Percentiles rank a stretch among this genome's conserved stretches.
Conservation (phyloP, 116 monocot species). For the Posidonia oceanica region DNA sequence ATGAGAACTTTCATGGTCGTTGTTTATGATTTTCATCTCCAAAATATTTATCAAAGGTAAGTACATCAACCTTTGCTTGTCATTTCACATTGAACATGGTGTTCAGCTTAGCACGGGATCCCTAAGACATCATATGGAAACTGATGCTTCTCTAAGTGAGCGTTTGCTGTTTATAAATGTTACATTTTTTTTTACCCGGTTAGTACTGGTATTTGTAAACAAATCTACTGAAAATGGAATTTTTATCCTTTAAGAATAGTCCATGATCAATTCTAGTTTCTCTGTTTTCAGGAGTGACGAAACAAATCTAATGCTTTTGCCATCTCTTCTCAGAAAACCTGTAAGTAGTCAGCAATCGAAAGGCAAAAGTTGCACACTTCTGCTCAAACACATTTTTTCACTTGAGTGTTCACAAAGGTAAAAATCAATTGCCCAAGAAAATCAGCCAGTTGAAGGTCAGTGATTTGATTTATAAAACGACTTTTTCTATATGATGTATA, state of each 20-base stretch:
- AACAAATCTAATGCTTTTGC: neutral
- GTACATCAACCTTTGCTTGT: neutral
- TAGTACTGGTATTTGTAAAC: no score
- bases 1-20: neutral
- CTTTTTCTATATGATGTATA: slow-evolving; percentile 2
- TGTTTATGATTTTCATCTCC: neutral
- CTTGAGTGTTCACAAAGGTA: no score
- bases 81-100: neutral
- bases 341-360: no score
- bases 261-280: neutral
- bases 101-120: no score
- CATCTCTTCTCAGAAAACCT: neutral
- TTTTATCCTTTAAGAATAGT: no score
- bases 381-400: no score
- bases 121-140: no score
- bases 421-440: neutral
- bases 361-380: no score
- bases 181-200: no score
- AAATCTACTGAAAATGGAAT: no score
- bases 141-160: no score
- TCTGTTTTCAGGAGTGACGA: neutral
- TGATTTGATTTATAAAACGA: neutral
- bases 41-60: neutral
- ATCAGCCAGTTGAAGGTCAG: neutral
- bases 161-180: no score